Evolutionary conservation across 192 early-diverging fungal species (phyloP).

Genomic region (Entomortierella chlamydospora): DNA sequence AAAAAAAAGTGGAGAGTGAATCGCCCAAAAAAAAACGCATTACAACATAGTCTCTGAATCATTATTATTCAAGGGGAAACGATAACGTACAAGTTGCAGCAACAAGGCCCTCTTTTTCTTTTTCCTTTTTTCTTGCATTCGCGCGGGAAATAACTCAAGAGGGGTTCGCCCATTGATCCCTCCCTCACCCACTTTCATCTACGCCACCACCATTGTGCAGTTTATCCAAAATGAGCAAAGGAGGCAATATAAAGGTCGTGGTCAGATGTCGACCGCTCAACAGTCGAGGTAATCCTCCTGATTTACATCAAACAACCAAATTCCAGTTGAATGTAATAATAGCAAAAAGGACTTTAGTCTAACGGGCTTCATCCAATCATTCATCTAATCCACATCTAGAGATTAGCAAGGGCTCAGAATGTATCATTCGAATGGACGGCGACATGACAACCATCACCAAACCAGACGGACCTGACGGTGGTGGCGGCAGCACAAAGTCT

Average conservation of each 20-base stretch:
- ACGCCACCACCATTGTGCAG: neutral
- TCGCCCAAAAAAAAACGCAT: constrained; percentile 26
- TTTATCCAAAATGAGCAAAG: constrained; percentile 51
- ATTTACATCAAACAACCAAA: too few relatives aligned
- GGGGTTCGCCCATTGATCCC: too few relatives aligned
- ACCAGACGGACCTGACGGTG: constrained; percentile 47
- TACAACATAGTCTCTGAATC: too few relatives aligned
- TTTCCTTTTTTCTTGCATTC: too few relatives aligned
- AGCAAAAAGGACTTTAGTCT: too few relatives aligned
- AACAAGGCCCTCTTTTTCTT: too few relatives aligned
- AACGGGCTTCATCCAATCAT: neutral
- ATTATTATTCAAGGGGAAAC: too few relatives aligned
- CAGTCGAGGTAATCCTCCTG: constrained; percentile 63
- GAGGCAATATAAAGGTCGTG: constrained; percentile 77
- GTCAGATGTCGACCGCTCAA: constrained; percentile 86
- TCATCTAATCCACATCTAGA: constrained; percentile 47
- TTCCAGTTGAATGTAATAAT: too few relatives aligned
- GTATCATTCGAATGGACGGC: constrained; percentile 78
- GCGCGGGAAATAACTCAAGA: too few relatives aligned
- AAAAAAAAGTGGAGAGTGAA: constrained; percentile 13
- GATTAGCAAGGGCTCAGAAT: constrained; percentile 66
- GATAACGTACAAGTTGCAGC: too few relatives aligned
- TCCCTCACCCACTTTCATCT: neutral
- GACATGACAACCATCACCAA: constrained; percentile 75
- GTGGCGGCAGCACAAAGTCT: constrained; percentile 50